Evolutionary conservation across 129 eudicot genomes (phyloP).

Genomic region (Tagetes patula): DNA sequence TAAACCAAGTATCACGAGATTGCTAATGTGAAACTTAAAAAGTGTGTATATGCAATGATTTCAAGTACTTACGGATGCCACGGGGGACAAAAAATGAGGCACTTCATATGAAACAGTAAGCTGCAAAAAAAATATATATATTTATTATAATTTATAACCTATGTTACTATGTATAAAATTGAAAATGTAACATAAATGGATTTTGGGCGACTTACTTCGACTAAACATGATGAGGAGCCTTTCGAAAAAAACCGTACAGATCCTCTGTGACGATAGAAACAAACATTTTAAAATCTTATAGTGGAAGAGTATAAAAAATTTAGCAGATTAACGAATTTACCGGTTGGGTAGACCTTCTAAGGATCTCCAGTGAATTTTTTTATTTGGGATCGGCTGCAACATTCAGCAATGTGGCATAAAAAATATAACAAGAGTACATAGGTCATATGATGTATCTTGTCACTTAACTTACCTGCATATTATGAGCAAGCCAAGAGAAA

Average conservation of each 20-base stretch:
- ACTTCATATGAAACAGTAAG: slow-evolving; percentile 93
- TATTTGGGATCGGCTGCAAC: slow-evolving; percentile 88
- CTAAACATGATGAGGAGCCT: slow-evolving; percentile 75
- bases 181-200: not conserved
- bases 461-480: slow-evolving; percentile 72
- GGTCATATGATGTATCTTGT: not conserved
- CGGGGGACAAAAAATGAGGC: slow-evolving; percentile 72
- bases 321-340: slow-evolving; percentile 33
- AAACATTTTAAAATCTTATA: slow-evolving; percentile 17
- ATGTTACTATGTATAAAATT: not conserved
- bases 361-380: slow-evolving; percentile 97
- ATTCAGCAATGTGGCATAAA: slow-evolving; percentile 8
- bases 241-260: slow-evolving; percentile 87
- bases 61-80: slow-evolving; percentile 75
- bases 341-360: slow-evolving; percentile 94
- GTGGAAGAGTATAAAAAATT: not conserved
- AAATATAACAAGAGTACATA: not conserved
- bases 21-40: not conserved
- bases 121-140: slow-evolving; percentile 36
- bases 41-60: not conserved
- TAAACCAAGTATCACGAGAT: slow-evolving; percentile 1
- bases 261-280: slow-evolving; percentile 54
- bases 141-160: no score
- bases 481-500: slow-evolving; percentile 97
- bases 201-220: slow-evolving; percentile 62